Percentiles rank a stretch among this genome's conserved stretches.
Evolutionary conservation across 495 filamentous ascomycete species (phyloP).

Genomic region (Durotheca rogersii): DNA sequence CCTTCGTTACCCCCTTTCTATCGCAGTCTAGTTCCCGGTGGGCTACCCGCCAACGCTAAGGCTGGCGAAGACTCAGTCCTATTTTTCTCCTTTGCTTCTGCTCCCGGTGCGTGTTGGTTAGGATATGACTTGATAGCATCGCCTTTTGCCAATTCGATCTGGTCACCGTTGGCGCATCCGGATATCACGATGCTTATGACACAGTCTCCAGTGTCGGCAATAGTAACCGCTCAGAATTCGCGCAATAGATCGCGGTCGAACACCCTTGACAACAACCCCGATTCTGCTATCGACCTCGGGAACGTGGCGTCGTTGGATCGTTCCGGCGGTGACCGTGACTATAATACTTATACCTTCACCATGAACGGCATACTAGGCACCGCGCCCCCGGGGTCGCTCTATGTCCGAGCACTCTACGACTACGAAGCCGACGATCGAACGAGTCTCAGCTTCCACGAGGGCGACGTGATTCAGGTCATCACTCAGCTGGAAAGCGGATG

Average conservation of each 20-base stretch:
- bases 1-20: slow-evolving; percentile 7
- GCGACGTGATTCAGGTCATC: slow-evolving; percentile 95
- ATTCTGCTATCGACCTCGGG: slow-evolving; percentile 34
- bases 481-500: slow-evolving; percentile 97
- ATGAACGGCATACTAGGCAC: slow-evolving; percentile 73
- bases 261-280: slow-evolving; percentile 33
- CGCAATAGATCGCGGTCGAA: slow-evolving; percentile 36
- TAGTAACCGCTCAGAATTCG: slow-evolving; percentile 45
- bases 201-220: slow-evolving; percentile 50
- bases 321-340: slow-evolving; percentile 41
- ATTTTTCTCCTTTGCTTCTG: slow-evolving; percentile 10
- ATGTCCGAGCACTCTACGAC: slow-evolving; percentile 94
- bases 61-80: slow-evolving; percentile 13
- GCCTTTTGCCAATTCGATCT: slow-evolving; percentile 13
- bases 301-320: slow-evolving; percentile 40
- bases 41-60: slow-evolving; percentile 5
- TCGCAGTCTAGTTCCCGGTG: slow-evolving; percentile 8
- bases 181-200: slow-evolving; percentile 54
- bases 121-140: slow-evolving; percentile 30
- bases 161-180: slow-evolving; percentile 28
- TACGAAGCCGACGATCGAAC: slow-evolving; percentile 96
- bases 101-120: slow-evolving; percentile 9
- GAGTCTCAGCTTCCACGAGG: slow-evolving; percentile 91
- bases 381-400: slow-evolving; percentile 75
- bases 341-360: slow-evolving; percentile 37